These are phyloP conservation scores for Hemisphaericaspora nanyangensis DNA, from an alignment of 805 yeast species.

Conservation along the genomic window DNA sequence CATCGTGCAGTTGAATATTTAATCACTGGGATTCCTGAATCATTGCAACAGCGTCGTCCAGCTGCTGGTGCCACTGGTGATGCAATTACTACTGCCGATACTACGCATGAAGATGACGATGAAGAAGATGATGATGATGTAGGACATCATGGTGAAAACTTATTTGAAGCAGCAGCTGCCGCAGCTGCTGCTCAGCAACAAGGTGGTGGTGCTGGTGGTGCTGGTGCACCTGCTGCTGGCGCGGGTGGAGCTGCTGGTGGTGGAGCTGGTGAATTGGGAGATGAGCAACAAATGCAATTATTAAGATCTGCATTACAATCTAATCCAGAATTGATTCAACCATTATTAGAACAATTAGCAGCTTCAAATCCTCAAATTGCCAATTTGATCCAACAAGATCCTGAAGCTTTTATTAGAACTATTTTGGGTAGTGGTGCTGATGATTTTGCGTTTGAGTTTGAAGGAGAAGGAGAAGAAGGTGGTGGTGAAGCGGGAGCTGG, in stretches of 20 bases:
- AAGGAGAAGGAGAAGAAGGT: slow-evolving; percentile 28
- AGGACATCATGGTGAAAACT: slow-evolving; percentile 38
- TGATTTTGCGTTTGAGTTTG: slow-evolving; percentile 39
- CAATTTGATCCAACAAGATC: slow-evolving; percentile 72
- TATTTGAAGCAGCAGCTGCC: slow-evolving; percentile 51
- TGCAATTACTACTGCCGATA: slow-evolving; percentile 18
- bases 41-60: slow-evolving; percentile 36
- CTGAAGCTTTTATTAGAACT: slow-evolving; percentile 82
- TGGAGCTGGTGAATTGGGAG: slow-evolving; percentile 38
- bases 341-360: slow-evolving; percentile 77
- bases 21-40: slow-evolving; percentile 83
- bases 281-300: slow-evolving; percentile 46
- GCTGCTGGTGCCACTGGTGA: slow-evolving; percentile 16
- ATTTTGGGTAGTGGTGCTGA: slow-evolving; percentile 60
- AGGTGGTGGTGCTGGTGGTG: slow-evolving; percentile 23
- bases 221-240: slow-evolving; percentile 16
- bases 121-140: slow-evolving; percentile 30
- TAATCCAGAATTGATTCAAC: slow-evolving; percentile 85
- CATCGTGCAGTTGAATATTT: slow-evolving; percentile 97
- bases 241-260: slow-evolving; percentile 29
- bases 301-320: slow-evolving; percentile 76
- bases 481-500: slow-evolving; percentile 27
- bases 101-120: slow-evolving; percentile 16
- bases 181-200: slow-evolving; percentile 26
- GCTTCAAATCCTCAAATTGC: slow-evolving; percentile 83